phyloP scores from a whole-genome alignment of 352 stramenopile genomes.

The Globisporangium parvum region DNA sequence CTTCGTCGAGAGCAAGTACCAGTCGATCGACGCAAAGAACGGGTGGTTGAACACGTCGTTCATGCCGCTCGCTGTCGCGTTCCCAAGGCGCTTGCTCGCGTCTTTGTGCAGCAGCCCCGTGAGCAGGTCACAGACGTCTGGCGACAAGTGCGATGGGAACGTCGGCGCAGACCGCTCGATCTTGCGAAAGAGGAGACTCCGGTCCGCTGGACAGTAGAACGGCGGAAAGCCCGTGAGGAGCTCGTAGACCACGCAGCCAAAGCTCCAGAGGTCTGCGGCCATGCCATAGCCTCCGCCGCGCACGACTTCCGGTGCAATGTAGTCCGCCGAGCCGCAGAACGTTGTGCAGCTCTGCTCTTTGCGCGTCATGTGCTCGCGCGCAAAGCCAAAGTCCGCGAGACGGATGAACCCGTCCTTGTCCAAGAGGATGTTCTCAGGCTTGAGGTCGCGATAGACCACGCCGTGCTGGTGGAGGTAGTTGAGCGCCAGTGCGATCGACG shows the following conservation, averaged over 20 bases:
- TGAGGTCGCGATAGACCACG: constrained; percentile 88
- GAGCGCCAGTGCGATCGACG: constrained; percentile 95
- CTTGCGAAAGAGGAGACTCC: constrained; percentile 95
- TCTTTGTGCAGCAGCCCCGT: constrained; percentile 60
- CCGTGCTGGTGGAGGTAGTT: constrained; percentile 76
- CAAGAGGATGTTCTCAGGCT: constrained; percentile 89
- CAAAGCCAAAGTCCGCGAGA: constrained; percentile 82
- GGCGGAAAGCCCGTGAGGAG: constrained; percentile 79
- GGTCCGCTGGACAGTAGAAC: constrained; percentile 90
- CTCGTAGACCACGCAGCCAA: constrained; percentile 87
- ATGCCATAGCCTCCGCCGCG: constrained; percentile 67
- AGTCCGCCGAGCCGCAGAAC: constrained; percentile 81
- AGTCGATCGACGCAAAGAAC: constrained; percentile 72
- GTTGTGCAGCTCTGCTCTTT: constrained; percentile 64
- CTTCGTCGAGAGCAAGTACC: constrained; percentile 70
- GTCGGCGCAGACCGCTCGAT: constrained; percentile 90
- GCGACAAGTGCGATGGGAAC: constrained; percentile 90
- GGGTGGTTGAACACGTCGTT: constrained; percentile 67
- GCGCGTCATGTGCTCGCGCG: constrained; percentile 40
- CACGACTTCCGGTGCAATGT: constrained; percentile 81
- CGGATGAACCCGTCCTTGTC: constrained; percentile 88
- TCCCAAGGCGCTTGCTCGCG: constrained; percentile 43
- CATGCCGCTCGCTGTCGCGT: constrained; percentile 43
- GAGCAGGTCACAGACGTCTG: constrained; percentile 53
- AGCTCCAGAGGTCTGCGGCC: constrained; percentile 81